Evolutionary conservation across 129 eudicot genomes (phyloP).

Genomic region (Helianthus annuus): DNA sequence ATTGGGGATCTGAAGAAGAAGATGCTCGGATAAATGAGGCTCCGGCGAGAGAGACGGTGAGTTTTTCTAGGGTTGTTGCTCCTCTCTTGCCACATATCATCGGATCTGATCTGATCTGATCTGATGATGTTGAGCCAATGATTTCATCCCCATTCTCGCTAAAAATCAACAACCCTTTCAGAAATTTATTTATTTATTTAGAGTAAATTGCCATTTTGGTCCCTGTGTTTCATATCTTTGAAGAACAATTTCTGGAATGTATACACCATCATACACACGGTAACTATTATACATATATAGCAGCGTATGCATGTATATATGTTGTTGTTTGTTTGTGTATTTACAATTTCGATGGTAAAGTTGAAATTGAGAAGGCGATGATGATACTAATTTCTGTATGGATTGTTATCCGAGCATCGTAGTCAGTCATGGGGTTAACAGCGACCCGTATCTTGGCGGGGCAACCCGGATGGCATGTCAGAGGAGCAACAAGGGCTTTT

Average conservation of each 20-base stretch:
- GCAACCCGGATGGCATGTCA: neutral
- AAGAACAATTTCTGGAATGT: too few species aligned
- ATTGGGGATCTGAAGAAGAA: neutral
- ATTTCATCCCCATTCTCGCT: neutral
- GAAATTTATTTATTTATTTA: too few species aligned
- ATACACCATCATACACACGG: too few species aligned
- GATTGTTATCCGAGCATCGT: constrained; percentile 1
- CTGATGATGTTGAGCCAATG: neutral
- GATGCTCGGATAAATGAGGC: constrained; percentile 1
- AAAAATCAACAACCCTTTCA: neutral
- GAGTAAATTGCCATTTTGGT: too few species aligned
- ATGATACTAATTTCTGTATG: neutral
- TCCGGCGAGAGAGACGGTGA: neutral
- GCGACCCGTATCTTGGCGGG: constrained; percentile 12
- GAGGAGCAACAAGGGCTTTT: neutral
- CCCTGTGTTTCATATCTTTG: too few species aligned
- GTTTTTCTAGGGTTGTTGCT: neutral
- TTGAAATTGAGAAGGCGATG: constrained; percentile 2
- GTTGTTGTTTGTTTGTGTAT: too few species aligned
- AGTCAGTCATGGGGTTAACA: neutral
- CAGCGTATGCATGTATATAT: neutral
- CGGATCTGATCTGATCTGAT: neutral
- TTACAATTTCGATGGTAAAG: neutral
- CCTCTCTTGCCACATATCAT: neutral
- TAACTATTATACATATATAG: too few species aligned